These are phyloP conservation scores for Prunus persica DNA, from an alignment of 306 rosid genomes.

Conservation along the genomic window DNA sequence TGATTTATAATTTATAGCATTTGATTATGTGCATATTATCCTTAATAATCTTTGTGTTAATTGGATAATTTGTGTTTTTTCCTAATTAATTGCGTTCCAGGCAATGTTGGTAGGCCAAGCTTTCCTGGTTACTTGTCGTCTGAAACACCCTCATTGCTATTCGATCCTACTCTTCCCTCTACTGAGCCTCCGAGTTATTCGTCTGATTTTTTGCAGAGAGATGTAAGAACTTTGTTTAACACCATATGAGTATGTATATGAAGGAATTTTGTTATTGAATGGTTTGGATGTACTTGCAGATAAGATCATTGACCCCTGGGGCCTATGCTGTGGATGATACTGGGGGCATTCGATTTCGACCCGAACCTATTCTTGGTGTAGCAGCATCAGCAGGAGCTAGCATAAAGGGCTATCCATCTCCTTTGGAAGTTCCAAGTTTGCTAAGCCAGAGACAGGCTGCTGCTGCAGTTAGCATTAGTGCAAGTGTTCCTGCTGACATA, in stretches of 20 bases:
- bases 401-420: constrained; percentile 34
- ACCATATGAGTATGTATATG: not conserved
- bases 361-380: constrained; percentile 35
- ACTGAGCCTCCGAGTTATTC: constrained; percentile 33
- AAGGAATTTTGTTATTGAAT: not conserved
- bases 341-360: constrained; percentile 29
- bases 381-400: constrained; percentile 19
- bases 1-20: not conserved
- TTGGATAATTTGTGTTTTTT: too few species aligned
- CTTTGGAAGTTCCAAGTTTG: constrained; percentile 30
- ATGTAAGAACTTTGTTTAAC: constrained; percentile 35
- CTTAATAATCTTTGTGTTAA: too few species aligned
- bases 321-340: constrained; percentile 40
- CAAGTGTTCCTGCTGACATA: constrained; percentile 31
- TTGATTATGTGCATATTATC: not conserved
- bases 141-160: constrained; percentile 37
- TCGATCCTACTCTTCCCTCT: constrained; percentile 27
- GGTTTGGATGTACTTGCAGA: constrained; percentile 32
- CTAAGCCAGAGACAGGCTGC: constrained; percentile 33
- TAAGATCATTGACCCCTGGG: constrained; percentile 30
- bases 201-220: constrained; percentile 44
- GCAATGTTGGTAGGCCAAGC: constrained; percentile 34
- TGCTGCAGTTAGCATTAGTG: constrained; percentile 24
- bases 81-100: constrained; percentile 23
- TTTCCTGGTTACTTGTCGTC: constrained; percentile 51